Conservation (phyloP, 176 grass and related monocot species). For the Phragmites australis region DNA sequence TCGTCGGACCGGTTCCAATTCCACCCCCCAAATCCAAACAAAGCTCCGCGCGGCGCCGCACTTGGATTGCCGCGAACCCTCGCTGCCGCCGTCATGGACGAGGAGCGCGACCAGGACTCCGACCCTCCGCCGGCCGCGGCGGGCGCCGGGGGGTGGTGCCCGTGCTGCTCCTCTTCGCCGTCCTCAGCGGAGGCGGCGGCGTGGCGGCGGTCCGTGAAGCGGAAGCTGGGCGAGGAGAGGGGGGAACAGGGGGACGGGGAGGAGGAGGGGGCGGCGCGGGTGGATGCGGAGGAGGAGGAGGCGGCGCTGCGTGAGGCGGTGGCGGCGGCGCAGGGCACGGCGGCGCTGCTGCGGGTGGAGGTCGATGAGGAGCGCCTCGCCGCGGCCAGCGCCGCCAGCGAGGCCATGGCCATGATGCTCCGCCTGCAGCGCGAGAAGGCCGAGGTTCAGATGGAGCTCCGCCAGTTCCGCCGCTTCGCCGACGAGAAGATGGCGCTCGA, state of each 20-base stretch:
- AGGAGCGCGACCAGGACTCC: slow-evolving; percentile 24
- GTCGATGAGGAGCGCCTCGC: slow-evolving; percentile 87
- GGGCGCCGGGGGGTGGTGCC: slow-evolving; percentile 30
- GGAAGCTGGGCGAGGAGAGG: slow-evolving; percentile 47
- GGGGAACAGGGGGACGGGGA: not conserved
- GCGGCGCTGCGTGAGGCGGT: slow-evolving; percentile 67
- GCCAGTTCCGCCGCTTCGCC: slow-evolving; percentile 91
- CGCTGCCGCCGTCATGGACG: slow-evolving; percentile 37
- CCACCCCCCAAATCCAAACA: slow-evolving; percentile 44
- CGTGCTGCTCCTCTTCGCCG: slow-evolving; percentile 53
- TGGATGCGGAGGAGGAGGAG: slow-evolving; percentile 63
- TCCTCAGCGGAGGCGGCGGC: slow-evolving; percentile 16
- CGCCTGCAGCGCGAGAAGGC: slow-evolving; percentile 95
- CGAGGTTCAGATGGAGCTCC: slow-evolving; percentile 91
- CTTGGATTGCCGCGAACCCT: slow-evolving; percentile 23
- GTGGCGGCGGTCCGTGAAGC: slow-evolving; percentile 81
- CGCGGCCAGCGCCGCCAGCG: slow-evolving; percentile 80
- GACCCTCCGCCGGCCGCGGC: not conserved
- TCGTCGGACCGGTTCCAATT: not conserved
- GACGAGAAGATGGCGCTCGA: slow-evolving; percentile 96
- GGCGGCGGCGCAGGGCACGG: slow-evolving; percentile 52
- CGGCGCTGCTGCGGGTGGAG: slow-evolving; percentile 62
- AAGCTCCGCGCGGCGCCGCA: not conserved
- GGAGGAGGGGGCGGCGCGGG: slow-evolving; percentile 30
- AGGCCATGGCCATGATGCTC: slow-evolving; percentile 98